Evolutionary conservation across 345 rosid species (phyloP).

Genomic region (Euclidium syriacum): DNA sequence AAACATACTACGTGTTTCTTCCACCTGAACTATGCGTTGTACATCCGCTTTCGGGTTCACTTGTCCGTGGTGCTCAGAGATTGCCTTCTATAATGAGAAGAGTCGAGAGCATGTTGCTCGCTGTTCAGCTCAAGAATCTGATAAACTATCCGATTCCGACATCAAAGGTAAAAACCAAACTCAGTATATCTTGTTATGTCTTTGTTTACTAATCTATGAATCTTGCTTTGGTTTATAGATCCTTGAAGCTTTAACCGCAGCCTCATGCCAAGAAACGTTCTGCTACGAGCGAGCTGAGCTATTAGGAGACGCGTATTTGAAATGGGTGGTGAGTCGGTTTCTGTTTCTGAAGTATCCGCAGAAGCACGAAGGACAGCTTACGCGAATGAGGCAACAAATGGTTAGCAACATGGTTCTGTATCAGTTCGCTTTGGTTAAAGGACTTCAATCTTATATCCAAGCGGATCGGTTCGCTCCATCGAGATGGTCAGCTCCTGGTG

Average conservation of each 20-base stretch:
- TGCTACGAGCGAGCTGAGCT: constrained; percentile 99
- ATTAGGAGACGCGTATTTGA: constrained; percentile 94
- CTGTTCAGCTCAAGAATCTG: constrained; percentile 69
- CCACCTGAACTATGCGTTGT: constrained; percentile 91
- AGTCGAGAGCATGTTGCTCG: constrained; percentile 95
- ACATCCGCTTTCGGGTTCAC: constrained; percentile 95
- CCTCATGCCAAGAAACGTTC: constrained; percentile 98
- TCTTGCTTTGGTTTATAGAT: constrained; percentile 40
- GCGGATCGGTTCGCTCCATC: constrained; percentile 99
- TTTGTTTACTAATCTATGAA: not conserved
- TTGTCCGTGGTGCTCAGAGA: constrained; percentile 97
- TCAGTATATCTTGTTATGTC: not conserved
- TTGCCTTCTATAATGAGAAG: constrained; percentile 96
- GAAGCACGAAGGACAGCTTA: constrained; percentile 97
- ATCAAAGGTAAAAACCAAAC: constrained; percentile 51
- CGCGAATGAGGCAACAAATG: constrained; percentile 98
- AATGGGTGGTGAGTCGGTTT: constrained; percentile 96
- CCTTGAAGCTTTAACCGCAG: constrained; percentile 95
- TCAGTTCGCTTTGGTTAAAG: constrained; percentile 70
- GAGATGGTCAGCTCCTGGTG: constrained; percentile 99
- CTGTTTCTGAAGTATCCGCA: constrained; percentile 94
- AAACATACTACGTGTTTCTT: constrained; percentile 88
- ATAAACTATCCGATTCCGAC: constrained; percentile 68
- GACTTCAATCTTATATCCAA: constrained; percentile 92
- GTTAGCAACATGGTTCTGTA: constrained; percentile 95